A percentile compares a stretch with the other conserved stretches of the same genome.
Conservation (phyloP, 257 asterid genomes). For the Ligustrum vulgare region DNA sequence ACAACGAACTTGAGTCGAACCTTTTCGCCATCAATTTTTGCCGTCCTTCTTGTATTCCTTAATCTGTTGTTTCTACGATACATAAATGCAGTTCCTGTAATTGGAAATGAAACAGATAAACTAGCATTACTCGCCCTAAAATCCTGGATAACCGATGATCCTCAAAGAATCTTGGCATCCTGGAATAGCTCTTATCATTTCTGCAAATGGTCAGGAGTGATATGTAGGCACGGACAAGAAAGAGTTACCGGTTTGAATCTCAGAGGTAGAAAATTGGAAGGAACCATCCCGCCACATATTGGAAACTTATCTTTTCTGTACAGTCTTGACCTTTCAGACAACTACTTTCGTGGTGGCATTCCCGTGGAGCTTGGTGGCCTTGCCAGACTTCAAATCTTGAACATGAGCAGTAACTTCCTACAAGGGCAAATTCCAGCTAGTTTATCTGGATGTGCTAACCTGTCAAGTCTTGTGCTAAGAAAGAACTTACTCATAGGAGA, state of each 20-base stretch:
- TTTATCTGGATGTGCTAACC: conserved; percentile 34
- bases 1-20: conserved; percentile 8
- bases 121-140: conserved; percentile 49
- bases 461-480: conserved; percentile 18
- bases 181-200: conserved; percentile 40
- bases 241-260: conserved; percentile 43
- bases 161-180: conserved; percentile 28
- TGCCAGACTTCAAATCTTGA: conserved; percentile 36
- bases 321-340: conserved; percentile 43
- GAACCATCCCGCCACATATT: conserved; percentile 38
- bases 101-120: conserved; percentile 35
- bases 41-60: conserved; percentile 4
- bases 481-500: conserved; percentile 23
- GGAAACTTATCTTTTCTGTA: conserved; percentile 46
- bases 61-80: conserved; percentile 25
- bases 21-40: conserved; percentile 18
- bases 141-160: conserved; percentile 44
- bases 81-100: conserved; percentile 28
- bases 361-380: conserved; percentile 41
- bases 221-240: conserved; percentile 28
- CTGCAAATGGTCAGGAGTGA: conserved; percentile 54
- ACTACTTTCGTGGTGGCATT: conserved; percentile 39
- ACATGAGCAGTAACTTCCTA: conserved; percentile 38
- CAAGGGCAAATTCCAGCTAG: conserved; percentile 33
- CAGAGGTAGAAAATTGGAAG: conserved; percentile 26